Evolutionary conservation across 352 stramenopile species (phyloP).

Genomic region (Phytophthora litchii): DNA sequence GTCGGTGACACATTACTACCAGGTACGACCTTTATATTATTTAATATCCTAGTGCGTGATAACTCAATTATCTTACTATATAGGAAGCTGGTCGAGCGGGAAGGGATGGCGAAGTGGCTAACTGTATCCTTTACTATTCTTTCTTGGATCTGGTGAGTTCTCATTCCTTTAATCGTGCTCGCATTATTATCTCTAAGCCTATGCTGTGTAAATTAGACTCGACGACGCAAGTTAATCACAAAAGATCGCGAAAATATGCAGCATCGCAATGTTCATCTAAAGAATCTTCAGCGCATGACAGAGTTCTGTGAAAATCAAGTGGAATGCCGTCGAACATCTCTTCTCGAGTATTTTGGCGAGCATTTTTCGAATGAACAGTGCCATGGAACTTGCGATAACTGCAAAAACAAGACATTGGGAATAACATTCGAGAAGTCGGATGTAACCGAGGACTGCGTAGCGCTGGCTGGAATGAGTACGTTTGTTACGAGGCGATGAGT

Average conservation of each 20-base stretch:
- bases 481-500: neutral
- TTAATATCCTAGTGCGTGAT: neutral
- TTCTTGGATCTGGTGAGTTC: conserved; percentile 76
- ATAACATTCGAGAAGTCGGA: conserved; percentile 75
- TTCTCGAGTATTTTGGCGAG: conserved; percentile 91
- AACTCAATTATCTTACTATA: conserved; percentile 6
- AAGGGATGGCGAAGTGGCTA: conserved; percentile 80
- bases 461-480: conserved; percentile 68
- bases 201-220: conserved; percentile 39
- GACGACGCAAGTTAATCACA: conserved; percentile 75
- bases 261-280: conserved; percentile 81
- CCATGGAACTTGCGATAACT: conserved; percentile 86
- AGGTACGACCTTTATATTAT: conserved; percentile 44
- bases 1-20: conserved; percentile 91
- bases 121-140: conserved; percentile 90
- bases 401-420: conserved; percentile 78
- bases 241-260: conserved; percentile 83
- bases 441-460: conserved; percentile 76
- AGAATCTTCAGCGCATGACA: conserved; percentile 84
- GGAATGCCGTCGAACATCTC: conserved; percentile 79
- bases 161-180: neutral
- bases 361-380: conserved; percentile 82
- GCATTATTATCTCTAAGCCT: conserved; percentile 1
- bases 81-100: conserved; percentile 86
- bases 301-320: conserved; percentile 91